A percentile compares a stretch with the other conserved stretches of the same genome.
These are phyloP conservation scores for Tuber magnatum DNA, from an alignment of 495 filamentous ascomycete genomes.

Conservation along the genomic window DNA sequence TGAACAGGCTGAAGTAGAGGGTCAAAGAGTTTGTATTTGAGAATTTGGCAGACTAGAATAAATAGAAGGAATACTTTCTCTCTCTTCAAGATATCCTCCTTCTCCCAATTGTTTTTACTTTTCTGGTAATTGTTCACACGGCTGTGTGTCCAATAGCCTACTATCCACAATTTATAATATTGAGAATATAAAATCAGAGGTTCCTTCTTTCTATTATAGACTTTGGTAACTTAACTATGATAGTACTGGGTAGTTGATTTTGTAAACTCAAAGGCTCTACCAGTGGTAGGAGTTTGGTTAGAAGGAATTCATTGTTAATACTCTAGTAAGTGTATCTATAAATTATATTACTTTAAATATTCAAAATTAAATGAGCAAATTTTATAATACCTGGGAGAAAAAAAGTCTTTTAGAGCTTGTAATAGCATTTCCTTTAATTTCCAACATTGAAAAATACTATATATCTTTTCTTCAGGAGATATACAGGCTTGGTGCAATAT, in stretches of 20 bases:
- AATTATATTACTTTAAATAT: not conserved
- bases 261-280: conserved; percentile 12
- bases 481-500: conserved; percentile 9
- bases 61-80: too few relatives aligned
- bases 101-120: too few relatives aligned
- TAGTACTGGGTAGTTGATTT: conserved; percentile 5
- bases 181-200: not conserved
- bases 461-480: not conserved
- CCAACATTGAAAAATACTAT: not conserved
- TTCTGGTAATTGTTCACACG: too few relatives aligned
- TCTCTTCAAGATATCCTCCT: too few relatives aligned
- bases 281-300: not conserved
- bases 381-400: not conserved
- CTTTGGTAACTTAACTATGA: conserved; percentile 11
- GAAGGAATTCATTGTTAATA: conserved; percentile 2
- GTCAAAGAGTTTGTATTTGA: too few relatives aligned
- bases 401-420: conserved; percentile 3
- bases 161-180: too few relatives aligned
- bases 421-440: not conserved
- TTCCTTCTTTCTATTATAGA: conserved; percentile 1
- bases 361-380: not conserved
- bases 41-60: too few relatives aligned
- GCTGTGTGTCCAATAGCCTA: too few relatives aligned
- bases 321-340: conserved; percentile 6
- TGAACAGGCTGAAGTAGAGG: too few relatives aligned